phyloP scores from a whole-genome alignment of 2,329 filamentous ascomycete genomes.

The Erysiphe pulchra region DNA sequence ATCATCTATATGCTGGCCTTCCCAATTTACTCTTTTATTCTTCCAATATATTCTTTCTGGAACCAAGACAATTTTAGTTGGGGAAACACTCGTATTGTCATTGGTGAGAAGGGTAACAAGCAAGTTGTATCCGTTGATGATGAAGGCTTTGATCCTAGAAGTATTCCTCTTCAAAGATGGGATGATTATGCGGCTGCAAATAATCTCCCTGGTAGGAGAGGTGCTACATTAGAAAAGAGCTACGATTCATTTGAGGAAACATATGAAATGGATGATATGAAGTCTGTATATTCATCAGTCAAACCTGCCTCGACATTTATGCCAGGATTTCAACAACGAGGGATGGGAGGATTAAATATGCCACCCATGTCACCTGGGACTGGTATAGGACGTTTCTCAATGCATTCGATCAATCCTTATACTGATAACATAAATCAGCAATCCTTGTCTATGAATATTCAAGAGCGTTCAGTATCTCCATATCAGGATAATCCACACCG shows the following conservation, averaged over 20 bases:
- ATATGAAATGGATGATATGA: slow-evolving; percentile 96
- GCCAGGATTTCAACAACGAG: slow-evolving; percentile 49
- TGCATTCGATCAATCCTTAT: slow-evolving; percentile 19
- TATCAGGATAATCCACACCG: slow-evolving; percentile 27
- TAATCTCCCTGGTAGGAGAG: slow-evolving; percentile 74
- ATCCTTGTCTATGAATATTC: slow-evolving; percentile 35
- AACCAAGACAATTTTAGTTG: slow-evolving; percentile 97
- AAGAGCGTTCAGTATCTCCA: slow-evolving; percentile 25
- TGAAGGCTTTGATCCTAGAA: slow-evolving; percentile 71
- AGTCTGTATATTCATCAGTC: slow-evolving; percentile 81
- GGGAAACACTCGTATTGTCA: slow-evolving; percentile 95
- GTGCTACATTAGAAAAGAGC: slow-evolving; percentile 38
- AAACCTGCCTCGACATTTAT: slow-evolving; percentile 68
- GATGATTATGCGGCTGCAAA: slow-evolving; percentile 81
- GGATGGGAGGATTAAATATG: slow-evolving; percentile 30
- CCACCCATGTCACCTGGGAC: slow-evolving; percentile 62
- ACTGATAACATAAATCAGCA: slow-evolving; percentile 29
- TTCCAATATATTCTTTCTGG: slow-evolving; percentile 97
- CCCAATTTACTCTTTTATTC: slow-evolving; percentile 73
- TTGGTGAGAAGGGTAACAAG: slow-evolving; percentile 79
- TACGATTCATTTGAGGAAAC: slow-evolving; percentile 46
- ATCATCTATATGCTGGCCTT: slow-evolving; percentile 93
- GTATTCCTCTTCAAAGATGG: slow-evolving; percentile 86
- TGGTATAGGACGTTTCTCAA: slow-evolving; percentile 22
- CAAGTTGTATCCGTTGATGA: slow-evolving; percentile 69